Evolutionary conservation across 2,329 filamentous ascomycete genomes (phyloP).

Genomic region (Colletotrichum tabaci): DNA sequence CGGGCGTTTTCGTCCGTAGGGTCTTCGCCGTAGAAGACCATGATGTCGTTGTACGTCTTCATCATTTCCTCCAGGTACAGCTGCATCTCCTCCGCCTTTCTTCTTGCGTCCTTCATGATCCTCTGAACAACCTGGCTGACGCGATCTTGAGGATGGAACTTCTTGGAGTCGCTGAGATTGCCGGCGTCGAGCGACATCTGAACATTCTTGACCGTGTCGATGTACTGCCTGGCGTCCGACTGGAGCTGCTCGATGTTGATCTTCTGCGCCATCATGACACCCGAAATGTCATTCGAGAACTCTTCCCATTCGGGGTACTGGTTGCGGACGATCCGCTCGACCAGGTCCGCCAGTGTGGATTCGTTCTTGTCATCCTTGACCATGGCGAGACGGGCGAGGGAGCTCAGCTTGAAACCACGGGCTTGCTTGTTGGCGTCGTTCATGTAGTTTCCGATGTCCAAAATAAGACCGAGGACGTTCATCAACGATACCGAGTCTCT

Average conservation of each 20-base stretch:
- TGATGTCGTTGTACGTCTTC: slow-evolving; percentile 92
- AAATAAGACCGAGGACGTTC: slow-evolving; percentile 94
- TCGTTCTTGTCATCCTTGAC: slow-evolving; percentile 99
- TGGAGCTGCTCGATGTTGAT: slow-evolving; percentile 95
- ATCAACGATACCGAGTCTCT: slow-evolving; percentile 93
- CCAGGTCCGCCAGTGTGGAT: slow-evolving; percentile 93
- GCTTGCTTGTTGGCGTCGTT: slow-evolving; percentile 99
- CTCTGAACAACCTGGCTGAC: slow-evolving; percentile 92
- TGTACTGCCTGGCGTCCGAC: slow-evolving; percentile 89
- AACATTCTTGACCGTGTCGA: slow-evolving; percentile 94
- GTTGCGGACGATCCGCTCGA: slow-evolving; percentile 95
- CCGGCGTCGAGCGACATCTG: slow-evolving; percentile 93
- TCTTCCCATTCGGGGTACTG: slow-evolving; percentile 97
- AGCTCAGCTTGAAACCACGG: slow-evolving; percentile 96
- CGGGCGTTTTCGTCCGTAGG: slow-evolving; percentile 91
- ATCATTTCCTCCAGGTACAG: slow-evolving; percentile 95
- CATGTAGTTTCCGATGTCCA: slow-evolving; percentile 99
- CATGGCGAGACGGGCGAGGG: slow-evolving; percentile 92
- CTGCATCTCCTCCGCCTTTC: slow-evolving; percentile 96
- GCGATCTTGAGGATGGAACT: slow-evolving; percentile 97
- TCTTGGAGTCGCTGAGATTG: slow-evolving; percentile 95
- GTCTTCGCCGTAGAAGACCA: slow-evolving; percentile 97
- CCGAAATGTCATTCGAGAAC: slow-evolving; percentile 87
- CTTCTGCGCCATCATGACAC: slow-evolving; percentile 86
- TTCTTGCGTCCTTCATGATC: slow-evolving; percentile 94